Base-by-base conservation (phyloP, 352 stramenopile genomes). In the Phytopythium chamaehyphon region DNA sequence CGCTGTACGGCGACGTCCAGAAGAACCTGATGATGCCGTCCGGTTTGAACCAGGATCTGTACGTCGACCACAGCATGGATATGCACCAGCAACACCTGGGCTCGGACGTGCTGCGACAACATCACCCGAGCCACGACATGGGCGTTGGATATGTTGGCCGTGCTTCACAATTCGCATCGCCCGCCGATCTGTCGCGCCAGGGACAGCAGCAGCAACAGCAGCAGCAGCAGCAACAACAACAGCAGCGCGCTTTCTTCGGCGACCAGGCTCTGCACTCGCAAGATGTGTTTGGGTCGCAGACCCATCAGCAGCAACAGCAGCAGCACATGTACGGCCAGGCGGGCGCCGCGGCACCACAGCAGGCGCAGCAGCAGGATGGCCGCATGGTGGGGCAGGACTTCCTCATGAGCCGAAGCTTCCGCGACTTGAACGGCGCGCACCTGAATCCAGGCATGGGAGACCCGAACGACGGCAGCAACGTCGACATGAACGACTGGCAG, bases 401-500 rank as follows among this genome's bases (percentile, higher is more conserved):
- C 59, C 26, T 84, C 22, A 62, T 81, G 51, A 47, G 59, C 12
- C 63, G 73, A 9, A 42, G 67, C 16, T 88, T 75, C 64, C 71
- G 76, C 43, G 65, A 71, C 56, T 61, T 69, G n/a, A 71, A 64
- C 23, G 59, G 52, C 28, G 68, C 59, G 48, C 44, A 66, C 37
- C 57, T 76, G 54, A 66, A 62, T 40, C 57, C 59, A 8, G 69
- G 62, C 38, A 83, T 86, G 64, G 46, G 46, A n/a, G 70, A 86
- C 38, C 71, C 71, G 19, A 58, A 70, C 6, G 69, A 76, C 40
- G 54, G 66, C 26, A 66, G 66, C 40, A 65, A 83, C 47, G 73
- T 83, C 28, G 69, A 86, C 52, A 84, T 88, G 73, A 61, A 65
- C 48, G 69, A 86, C 38, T 88, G 76, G 73, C 62, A 76, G 40